Percentiles rank a stretch among this genome's conserved stretches.
Evolutionary conservation across 208 protist species (phyloP).

Genomic region (Crithidia acanthocephali): DNA sequence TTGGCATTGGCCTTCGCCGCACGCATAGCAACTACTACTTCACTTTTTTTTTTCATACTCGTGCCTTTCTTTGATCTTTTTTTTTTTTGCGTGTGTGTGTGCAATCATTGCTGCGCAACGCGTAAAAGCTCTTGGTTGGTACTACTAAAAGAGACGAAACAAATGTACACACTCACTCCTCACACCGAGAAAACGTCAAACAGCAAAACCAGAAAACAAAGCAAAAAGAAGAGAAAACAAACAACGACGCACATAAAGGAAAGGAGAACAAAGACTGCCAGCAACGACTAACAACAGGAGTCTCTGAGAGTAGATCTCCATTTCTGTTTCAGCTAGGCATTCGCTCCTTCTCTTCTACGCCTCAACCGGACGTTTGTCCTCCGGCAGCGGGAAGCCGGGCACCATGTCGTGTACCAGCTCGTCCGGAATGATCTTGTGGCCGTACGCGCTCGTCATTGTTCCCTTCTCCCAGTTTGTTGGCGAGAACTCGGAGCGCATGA

Average conservation of each 20-base stretch:
- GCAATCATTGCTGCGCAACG: not conserved
- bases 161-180: not conserved
- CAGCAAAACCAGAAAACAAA: conserved; percentile 6
- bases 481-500: conserved; percentile 90
- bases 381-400: conserved; percentile 88
- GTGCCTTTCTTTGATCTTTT: too few species aligned
- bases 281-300: too few species aligned
- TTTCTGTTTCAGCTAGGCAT: too few species aligned
- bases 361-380: conserved; percentile 79
- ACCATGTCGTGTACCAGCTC: conserved; percentile 88
- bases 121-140: conserved; percentile 3
- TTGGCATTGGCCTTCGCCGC: too few species aligned
- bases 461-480: conserved; percentile 91
- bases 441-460: conserved; percentile 83
- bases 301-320: too few species aligned
- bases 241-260: too few species aligned
- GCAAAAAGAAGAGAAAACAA: not conserved
- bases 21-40: too few species aligned
- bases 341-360: not conserved
- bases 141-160: conserved; percentile 11
- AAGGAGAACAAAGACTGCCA: too few species aligned
- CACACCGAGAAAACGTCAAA: not conserved
- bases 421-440: conserved; percentile 87
- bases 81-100: not conserved
- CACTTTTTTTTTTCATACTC: too few species aligned